Percentiles rank a stretch among this genome's conserved stretches.
Evolutionary conservation across 208 protist species (phyloP).

Genomic region (Trypanosoma congolense): DNA sequence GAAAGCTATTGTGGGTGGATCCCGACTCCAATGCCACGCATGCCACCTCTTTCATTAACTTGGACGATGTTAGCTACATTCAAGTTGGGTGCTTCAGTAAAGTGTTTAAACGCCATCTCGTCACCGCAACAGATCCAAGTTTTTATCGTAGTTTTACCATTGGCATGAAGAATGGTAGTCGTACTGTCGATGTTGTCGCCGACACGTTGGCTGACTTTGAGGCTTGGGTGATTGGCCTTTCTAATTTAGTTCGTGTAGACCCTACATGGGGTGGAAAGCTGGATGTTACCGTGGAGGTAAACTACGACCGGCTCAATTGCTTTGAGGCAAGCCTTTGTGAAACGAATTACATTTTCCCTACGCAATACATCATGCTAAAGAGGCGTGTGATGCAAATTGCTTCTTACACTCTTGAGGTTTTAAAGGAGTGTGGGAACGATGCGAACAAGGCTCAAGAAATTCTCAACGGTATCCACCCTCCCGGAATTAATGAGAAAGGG

Average conservation of each 20-base stretch:
- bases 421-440: conserved; percentile 73
- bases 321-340: conserved; percentile 83
- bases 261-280: conserved; percentile 89
- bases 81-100: conserved; percentile 89
- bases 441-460: conserved; percentile 48
- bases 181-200: conserved; percentile 90
- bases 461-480: conserved; percentile 76
- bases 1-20: conserved; percentile 77
- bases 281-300: conserved; percentile 64
- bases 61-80: conserved; percentile 80
- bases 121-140: conserved; percentile 43
- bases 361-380: conserved; percentile 77
- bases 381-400: conserved; percentile 48
- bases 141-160: conserved; percentile 90
- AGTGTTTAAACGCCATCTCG: conserved; percentile 82
- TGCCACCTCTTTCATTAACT: conserved; percentile 56
- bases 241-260: conserved; percentile 77
- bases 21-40: conserved; percentile 33
- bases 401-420: conserved; percentile 35
- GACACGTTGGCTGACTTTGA: conserved; percentile 88
- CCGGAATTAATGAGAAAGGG: conserved; percentile 69
- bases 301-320: conserved; percentile 68
- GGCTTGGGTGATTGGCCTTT: conserved; percentile 88
- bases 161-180: conserved; percentile 63
- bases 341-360: conserved; percentile 81